These are phyloP conservation scores for Xylaria sp. DNA, from an alignment of 2,329 filamentous ascomycete species.

Conservation along the genomic window DNA sequence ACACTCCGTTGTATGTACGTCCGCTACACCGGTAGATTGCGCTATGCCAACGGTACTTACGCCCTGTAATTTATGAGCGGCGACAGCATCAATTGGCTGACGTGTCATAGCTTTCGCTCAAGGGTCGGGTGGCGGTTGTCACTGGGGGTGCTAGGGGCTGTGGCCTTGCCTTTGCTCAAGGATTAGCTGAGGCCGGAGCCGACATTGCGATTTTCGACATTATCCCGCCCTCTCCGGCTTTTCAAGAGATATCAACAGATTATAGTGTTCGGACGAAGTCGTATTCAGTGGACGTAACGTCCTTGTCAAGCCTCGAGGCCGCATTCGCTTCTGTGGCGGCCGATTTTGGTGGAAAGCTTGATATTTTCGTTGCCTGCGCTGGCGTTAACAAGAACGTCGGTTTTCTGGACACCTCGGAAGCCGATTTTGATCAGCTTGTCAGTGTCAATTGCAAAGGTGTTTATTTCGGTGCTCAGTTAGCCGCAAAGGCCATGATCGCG, in stretches of 20 bases:
- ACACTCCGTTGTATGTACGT: neutral
- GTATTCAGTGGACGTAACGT: constrained; percentile 56
- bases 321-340: constrained; percentile 46
- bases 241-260: constrained; percentile 55
- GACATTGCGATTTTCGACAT: constrained; percentile 61
- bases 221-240: constrained; percentile 53
- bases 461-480: constrained; percentile 60
- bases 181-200: constrained; percentile 59
- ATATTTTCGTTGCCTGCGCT: constrained; percentile 50
- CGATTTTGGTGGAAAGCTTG: constrained; percentile 33
- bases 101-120: constrained; percentile 57
- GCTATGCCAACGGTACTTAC: constrained; percentile 20
- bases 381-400: constrained; percentile 58
- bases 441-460: constrained; percentile 58
- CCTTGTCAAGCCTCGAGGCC: constrained; percentile 44
- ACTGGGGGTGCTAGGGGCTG: constrained; percentile 60
- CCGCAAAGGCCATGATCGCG: constrained; percentile 62
- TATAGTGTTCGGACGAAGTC: constrained; percentile 55
- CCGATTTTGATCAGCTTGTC: constrained; percentile 55
- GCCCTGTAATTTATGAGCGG: neutral
- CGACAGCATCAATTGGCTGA: neutral
- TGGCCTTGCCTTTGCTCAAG: constrained; percentile 58
- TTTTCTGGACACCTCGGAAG: constrained; percentile 58
- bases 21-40: neutral
- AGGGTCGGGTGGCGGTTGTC: constrained; percentile 58